Percentiles rank a stretch among this genome's conserved stretches.
Conservation (phyloP, 495 filamentous ascomycete genomes). For the Lophiostoma macrostomum region DNA sequence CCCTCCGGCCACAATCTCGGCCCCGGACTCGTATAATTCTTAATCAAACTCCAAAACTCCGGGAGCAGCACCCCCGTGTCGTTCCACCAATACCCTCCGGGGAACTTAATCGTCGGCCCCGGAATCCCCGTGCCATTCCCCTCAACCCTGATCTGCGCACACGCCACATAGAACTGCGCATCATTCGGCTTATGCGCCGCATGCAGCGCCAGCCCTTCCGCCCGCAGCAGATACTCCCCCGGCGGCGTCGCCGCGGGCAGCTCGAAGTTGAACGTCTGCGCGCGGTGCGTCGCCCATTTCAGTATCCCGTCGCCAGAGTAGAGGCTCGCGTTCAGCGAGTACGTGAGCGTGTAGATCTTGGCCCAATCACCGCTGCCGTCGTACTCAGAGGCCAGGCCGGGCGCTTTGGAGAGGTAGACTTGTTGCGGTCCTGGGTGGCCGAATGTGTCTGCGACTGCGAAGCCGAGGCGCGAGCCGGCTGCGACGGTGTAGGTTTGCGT, state of each 20-base stretch:
- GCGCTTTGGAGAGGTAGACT: slow-evolving; percentile 36
- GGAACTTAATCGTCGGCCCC: slow-evolving; percentile 18
- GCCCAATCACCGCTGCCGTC: slow-evolving; percentile 42
- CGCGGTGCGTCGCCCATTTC: no score
- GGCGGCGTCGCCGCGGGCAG: slow-evolving; percentile 4
- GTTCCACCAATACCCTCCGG: slow-evolving; percentile 12
- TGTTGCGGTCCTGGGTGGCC: slow-evolving; percentile 24
- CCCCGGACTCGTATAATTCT: slow-evolving; percentile 16
- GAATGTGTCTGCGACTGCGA: slow-evolving; percentile 9
- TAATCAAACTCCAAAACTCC: slow-evolving; percentile 9
- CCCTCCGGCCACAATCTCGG: slow-evolving; percentile 14
- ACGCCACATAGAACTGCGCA: slow-evolving; percentile 25
- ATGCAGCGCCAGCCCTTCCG: slow-evolving; percentile 17
- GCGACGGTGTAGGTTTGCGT: slow-evolving; percentile 9
- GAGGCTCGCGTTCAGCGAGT: slow-evolving; percentile 4
- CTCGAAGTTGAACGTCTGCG: slow-evolving; percentile 14
- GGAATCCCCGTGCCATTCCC: slow-evolving; percentile 2
- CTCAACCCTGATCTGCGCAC: slow-evolving; percentile 16
- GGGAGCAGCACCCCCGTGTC: slow-evolving; percentile 7
- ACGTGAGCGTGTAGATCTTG: slow-evolving; percentile 36
- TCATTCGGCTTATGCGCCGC: slow-evolving; percentile 11
- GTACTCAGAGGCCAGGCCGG: slow-evolving; percentile 28
- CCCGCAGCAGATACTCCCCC: slow-evolving; percentile 20
- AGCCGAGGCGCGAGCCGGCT: slow-evolving; percentile 15
- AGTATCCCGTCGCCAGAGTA: slow-evolving; percentile 9